Evolutionary conservation across 352 stramenopile species (phyloP), one percentile per base, ranked within the genome.

Genomic region (Pythium periplocum): DNA sequence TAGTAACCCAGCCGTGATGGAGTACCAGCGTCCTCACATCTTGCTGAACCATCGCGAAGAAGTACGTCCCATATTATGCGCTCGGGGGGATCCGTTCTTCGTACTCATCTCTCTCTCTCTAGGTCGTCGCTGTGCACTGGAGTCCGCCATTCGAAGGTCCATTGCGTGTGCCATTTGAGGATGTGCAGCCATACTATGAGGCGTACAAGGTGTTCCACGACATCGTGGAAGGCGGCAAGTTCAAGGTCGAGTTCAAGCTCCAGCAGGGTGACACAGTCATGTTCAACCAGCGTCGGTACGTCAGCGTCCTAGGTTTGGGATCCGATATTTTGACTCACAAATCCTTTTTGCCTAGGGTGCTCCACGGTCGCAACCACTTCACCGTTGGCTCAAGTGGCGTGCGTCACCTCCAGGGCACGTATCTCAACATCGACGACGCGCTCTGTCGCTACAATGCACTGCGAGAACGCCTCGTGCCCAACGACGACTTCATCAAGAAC

Each of bases 21-120:
- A 96, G 30, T 98, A 95, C 62, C 78, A 94, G 53, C 87, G 90
- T n/a, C 90, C 94, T 53, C 92, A 98, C 60, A 97, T 98, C 64
- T 75, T 93, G 41, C 62, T 91, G 0, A 92, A 95, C 61, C 78
- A 95, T 43, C 80, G 76, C 35, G 66, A 75, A 26, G 82, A 93
- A 61, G 83, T 93, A n/a, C 7, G 39, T 35, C 10, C 4, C 5
- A n/a, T 17, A 40, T 52, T 26, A 26, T 26, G 17, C 17, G 17
- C 17, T 26, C 17, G 17, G 17, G 17, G 17, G 17, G 17, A 26
- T 26, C 17, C 17, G 17, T 26, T 26, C 17, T 26, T 26, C 17
- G 17, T 26, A 26, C 17, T 26, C 17, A 26, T 26, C 17, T 26
- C 17, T 26, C 17, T 47, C 55, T 35, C 2, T 51, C 9, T 59